These are phyloP conservation scores for Kitagawia praeruptora DNA, from an alignment of 129 eudicot genomes.

Conservation along the genomic window DNA sequence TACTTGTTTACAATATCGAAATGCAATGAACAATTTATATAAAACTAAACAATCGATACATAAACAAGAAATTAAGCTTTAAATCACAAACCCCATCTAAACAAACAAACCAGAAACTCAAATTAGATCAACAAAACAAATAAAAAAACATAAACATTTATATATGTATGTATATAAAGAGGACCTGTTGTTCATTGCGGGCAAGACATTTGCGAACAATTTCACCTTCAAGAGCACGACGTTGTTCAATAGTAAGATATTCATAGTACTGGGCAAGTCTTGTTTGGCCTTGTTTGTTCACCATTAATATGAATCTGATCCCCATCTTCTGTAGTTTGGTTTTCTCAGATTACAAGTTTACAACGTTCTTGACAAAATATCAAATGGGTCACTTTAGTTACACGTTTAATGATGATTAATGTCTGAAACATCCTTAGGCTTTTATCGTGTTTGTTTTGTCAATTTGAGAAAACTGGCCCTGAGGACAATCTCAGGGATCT, in stretches of 20 bases:
- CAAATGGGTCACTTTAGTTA: background rate
- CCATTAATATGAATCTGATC: conserved; percentile 93
- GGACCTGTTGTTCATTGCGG: conserved; percentile 90
- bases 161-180: too few relatives aligned
- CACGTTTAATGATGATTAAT: background rate
- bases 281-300: conserved; percentile 98
- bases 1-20: background rate
- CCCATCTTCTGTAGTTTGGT: conserved; percentile 32
- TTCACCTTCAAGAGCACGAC: conserved; percentile 93
- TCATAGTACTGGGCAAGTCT: conserved; percentile 95
- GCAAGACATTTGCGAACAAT: conserved; percentile 99
- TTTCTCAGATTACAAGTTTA: too few relatives aligned
- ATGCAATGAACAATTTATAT: background rate
- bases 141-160: too few relatives aligned
- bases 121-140: background rate
- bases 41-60: background rate
- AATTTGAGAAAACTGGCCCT: too few relatives aligned
- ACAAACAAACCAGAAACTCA: background rate
- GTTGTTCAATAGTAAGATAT: conserved; percentile 79
- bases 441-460: too few relatives aligned
- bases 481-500: too few relatives aligned
- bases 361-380: too few relatives aligned
- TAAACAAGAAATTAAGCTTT: background rate
- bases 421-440: too few relatives aligned
- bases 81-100: background rate